Evolutionary conservation across 805 yeast species (phyloP), one percentile per base, ranked within the genome.

Genomic region (Teunomyces panamensis): DNA sequence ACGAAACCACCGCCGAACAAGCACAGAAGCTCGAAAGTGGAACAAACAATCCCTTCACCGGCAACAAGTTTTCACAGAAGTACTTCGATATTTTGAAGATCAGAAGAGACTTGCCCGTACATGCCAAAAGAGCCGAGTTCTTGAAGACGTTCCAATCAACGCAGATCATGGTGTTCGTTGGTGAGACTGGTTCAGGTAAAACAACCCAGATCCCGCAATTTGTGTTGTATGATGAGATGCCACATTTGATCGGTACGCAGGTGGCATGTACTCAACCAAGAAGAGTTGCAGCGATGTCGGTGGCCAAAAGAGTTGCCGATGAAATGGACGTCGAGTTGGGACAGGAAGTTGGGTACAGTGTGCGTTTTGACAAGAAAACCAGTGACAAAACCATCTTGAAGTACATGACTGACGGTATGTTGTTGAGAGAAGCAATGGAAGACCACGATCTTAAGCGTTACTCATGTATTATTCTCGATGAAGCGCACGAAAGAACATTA

Each of bases 391-490:
- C 99, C 5, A 79, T 91, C 32, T 74, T 92, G 60, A 89, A 90
- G 69, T 92, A 94, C 73, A 89, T 92, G 97, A 92, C 99, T 9
- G 99, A 92, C 74, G 99, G 99, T 83, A 91, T 92, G 97, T 78
- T 92, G 45, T 74, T 92, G 56, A 81, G 97, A 62, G 99, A 92
- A 70, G 97, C 97, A 27, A 91, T 94, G 98, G 94, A 87, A 55
- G 99, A 92, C 64, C 97, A 89, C 57, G 80, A 84, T 50, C 75
- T 92, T 64, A 69, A 73, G 4, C 77, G 85, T 55, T 92, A 92
- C 67, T 85, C 96, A 13, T 92, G 96, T 60, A 87, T 92, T 51
- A 89, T 92, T 54, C 74, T 92, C 51, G 99, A 92, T 78, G 99
- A 92, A 74, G 98, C 98, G 41, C 99, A 92, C 73, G 99, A 92